phyloP scores from a whole-genome alignment of 129 eudicot genomes.

The Silybum marianum region DNA sequence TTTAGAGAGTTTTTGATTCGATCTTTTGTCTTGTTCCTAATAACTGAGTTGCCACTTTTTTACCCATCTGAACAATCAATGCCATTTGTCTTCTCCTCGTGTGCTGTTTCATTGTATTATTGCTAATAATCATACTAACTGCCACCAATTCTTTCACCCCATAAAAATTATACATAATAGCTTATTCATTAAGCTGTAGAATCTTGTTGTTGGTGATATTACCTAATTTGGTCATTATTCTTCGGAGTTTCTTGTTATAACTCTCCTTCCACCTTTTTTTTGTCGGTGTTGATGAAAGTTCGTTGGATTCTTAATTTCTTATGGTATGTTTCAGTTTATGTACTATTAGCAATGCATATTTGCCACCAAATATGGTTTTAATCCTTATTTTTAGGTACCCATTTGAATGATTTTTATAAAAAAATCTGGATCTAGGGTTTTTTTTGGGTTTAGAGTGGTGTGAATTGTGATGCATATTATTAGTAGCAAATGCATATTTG shows the following conservation, averaged over 20 bases:
- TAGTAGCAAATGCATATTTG: no score
- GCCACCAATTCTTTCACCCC: background rate
- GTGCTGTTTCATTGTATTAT: constrained; percentile 15
- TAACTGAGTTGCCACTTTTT: background rate
- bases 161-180: background rate
- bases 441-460: background rate
- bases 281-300: constrained; percentile 32
- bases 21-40: constrained; percentile 15
- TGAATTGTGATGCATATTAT: no score
- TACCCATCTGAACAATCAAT: constrained; percentile 16
- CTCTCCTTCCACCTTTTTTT: constrained; percentile 4
- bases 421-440: constrained; percentile 15
- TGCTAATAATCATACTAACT: constrained; percentile 16
- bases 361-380: background rate
- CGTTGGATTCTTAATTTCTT: background rate
- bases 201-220: constrained; percentile 1
- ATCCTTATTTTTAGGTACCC: no score
- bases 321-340: background rate
- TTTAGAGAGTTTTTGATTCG: constrained; percentile 5
- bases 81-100: constrained; percentile 21
- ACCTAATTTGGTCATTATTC: constrained; percentile 16
- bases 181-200: constrained; percentile 1
- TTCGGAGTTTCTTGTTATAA: background rate
- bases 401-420: no score
- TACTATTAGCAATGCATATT: background rate